Evolutionary conservation across 768 basidiomycete species (phyloP).

Genomic region (Filobasidium wieringae): DNA sequence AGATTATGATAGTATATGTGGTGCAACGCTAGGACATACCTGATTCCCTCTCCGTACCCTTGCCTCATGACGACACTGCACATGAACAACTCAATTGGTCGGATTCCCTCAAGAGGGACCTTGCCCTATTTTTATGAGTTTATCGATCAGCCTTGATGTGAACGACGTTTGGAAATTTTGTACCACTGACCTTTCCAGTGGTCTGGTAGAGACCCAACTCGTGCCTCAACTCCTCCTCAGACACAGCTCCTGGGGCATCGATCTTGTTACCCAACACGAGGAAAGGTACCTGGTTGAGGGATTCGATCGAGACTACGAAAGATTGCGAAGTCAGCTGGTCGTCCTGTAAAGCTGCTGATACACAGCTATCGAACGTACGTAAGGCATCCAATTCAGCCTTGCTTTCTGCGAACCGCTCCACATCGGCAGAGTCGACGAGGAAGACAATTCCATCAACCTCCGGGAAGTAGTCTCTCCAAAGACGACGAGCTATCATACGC

Average conservation of each 20-base stretch:
- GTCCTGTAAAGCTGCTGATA: neutral
- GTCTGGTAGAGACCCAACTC: constrained; percentile 93
- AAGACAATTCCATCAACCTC: constrained; percentile 98
- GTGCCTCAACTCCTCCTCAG: constrained; percentile 92
- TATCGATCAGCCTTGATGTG: neutral
- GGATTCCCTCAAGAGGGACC: constrained; percentile 87
- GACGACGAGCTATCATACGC: constrained; percentile 64
- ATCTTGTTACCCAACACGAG: constrained; percentile 99
- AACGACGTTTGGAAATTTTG: too few species aligned
- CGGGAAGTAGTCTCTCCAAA: constrained; percentile 99
- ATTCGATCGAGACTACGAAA: constrained; percentile 64
- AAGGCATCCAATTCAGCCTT: constrained; percentile 96
- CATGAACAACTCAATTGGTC: constrained; percentile 99
- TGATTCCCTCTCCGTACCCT: constrained; percentile 98
- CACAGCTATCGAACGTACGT: constrained; percentile 35
- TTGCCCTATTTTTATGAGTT: constrained; percentile 57
- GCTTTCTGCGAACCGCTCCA: constrained; percentile 88
- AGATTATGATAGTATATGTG: neutral
- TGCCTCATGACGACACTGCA: constrained; percentile 98
- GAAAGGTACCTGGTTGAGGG: constrained; percentile 92
- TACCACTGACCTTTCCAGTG: constrained; percentile 81
- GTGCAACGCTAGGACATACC: constrained; percentile 40
- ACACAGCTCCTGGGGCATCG: constrained; percentile 92
- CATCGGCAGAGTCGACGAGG: constrained; percentile 93
- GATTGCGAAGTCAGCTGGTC: neutral